Evolutionary conservation across 306 rosid species (phyloP).

Genomic region (peach (Prunus persica)): Prunus_persica_NCBIv2 NC_034011.1:27082001-27082500

Average conservation of each 20-base stretch:
- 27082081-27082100: conserved; percentile 35
- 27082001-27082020: not conserved
- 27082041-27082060: not conserved
- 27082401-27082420: conserved; percentile 48
- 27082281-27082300: conserved; percentile 28
- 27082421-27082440: conserved; percentile 54
- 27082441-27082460: conserved; percentile 49
- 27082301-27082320: conserved; percentile 11
- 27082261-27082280: conserved; percentile 35
- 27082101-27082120: conserved; percentile 48
- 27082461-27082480: conserved; percentile 49
- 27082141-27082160: conserved; percentile 52
- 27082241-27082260: conserved; percentile 69
- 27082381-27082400: conserved; percentile 52
- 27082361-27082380: conserved; percentile 23
- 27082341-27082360: conserved; percentile 26
- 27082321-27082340: conserved; percentile 28
- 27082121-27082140: conserved; percentile 40
- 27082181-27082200: conserved; percentile 29
- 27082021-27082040: not conserved
- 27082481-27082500: conserved; percentile 26
- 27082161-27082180: conserved; percentile 27
- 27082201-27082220: conserved; percentile 31
- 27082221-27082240: conserved; percentile 68
- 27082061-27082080: not conserved